Base-by-base conservation (phyloP, 495 filamentous ascomycete genomes). In the Podospora pseudopauciseta region DNA sequence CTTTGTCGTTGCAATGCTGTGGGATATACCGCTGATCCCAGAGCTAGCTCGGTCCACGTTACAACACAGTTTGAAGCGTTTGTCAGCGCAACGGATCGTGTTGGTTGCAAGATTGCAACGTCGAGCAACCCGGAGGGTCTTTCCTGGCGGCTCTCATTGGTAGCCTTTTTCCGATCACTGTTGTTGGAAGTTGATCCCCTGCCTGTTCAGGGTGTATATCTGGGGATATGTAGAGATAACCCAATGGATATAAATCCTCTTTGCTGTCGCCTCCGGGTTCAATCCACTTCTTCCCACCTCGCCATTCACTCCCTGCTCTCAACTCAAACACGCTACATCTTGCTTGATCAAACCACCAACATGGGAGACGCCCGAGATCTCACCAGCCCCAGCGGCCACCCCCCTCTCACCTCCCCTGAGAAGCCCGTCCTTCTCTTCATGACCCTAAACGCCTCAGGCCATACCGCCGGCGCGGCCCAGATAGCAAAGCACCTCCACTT, bases 381-480 rank as follows among this genome's bases (percentile, higher is more conserved):
- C 56, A 9, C 9, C 7, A 18, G 26, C 56, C 19, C 56, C 34
- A 27, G 55, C 7, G 27, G n/a, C 56, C 60, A 64, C 60, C 6
- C 32, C 4, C 19, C 32, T 3, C 19, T 59, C 7, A 16, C 4
- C 32, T n/a, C 19, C 54, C 30, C 26, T 5, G 49, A 62, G 20
- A 77, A 74, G 60, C 80, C 79, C 30, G 71, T 70, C 28, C 32
- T 75, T 7, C 53, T 75, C 15, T 63, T 65, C 18, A 26, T 64
- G 1, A 62, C 69, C 19, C 49, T 61, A 49, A 30, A 53, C 18
- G 62, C 64, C 18, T 23, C 71, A 0, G 71, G 73, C 6, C 73
- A 73, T 56, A 67, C 58, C 7, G 20, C 55, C 26, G 66, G 63
- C 5, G 65, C 65, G 28, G 23, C 63, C 27, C 63, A 58, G 11